Conservation (phyloP, 805 yeast genomes). For the Sugiyamaella boreocaroliniensis region DNA sequence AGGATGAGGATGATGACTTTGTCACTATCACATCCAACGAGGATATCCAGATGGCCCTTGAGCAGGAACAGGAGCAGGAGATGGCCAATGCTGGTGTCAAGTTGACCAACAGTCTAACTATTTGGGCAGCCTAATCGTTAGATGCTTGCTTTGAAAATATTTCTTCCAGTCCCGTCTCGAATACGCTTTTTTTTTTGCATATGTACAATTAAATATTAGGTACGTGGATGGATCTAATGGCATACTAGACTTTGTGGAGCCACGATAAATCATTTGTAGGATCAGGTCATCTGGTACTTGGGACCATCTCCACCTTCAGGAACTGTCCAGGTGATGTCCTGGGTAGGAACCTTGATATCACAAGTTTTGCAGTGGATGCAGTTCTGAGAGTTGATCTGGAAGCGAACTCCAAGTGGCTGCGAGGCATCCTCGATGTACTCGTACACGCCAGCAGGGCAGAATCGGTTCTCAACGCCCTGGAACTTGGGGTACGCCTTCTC, state of each 20-base stretch:
- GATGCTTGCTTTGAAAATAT: neutral
- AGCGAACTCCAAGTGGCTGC: constrained; percentile 57
- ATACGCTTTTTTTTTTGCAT: neutral
- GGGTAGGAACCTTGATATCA: constrained; percentile 93
- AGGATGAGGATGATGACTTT: constrained; percentile 93
- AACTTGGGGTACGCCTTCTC: constrained; percentile 61
- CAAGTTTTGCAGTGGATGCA: constrained; percentile 98
- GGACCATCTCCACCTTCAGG: constrained; percentile 99
- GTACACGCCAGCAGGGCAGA: constrained; percentile 98
- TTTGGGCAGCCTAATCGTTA: constrained; percentile 19
- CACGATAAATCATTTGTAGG: too few relatives aligned
- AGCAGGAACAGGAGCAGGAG: constrained; percentile 25
- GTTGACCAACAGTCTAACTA: constrained; percentile 12
- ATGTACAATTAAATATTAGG: neutral
- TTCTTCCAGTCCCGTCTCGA: neutral
- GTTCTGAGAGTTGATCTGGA: constrained; percentile 92
- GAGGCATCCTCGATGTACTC: constrained; percentile 74
- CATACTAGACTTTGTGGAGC: too few relatives aligned
- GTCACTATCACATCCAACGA: constrained; percentile 80
- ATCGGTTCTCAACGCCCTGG: constrained; percentile 82
- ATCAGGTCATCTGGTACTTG: constrained; percentile 83
- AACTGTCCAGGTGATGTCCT: constrained; percentile 92
- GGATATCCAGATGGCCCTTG: constrained; percentile 82
- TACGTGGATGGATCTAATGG: neutral
- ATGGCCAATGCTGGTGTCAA: constrained; percentile 2